Base-by-base conservation (phyloP, 495 filamentous ascomycete genomes). In the Lophiotrema nucula region DNA sequence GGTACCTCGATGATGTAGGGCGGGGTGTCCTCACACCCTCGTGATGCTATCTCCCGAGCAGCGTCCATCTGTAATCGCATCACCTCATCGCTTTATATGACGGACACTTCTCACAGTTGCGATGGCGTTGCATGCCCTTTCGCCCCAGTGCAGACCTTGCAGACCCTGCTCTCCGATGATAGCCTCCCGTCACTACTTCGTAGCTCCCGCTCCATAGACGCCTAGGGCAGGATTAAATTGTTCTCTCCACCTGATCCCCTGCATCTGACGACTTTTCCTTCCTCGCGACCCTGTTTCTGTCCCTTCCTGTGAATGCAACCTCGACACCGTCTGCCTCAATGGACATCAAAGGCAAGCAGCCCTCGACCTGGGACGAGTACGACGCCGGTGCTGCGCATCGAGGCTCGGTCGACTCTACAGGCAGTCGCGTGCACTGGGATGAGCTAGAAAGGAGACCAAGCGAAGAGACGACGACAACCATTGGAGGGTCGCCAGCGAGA, bases 291-390 rank as follows among this genome's bases (percentile, higher is more conserved):
- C 8, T 15, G 31, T 35, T 35, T 15, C 31, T 15, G 8, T 15
- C 31, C 31, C 31, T 35, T 15, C 8, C 8, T 15, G 31, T 15
- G 8, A 35, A 8, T 35, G 31, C 8, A 35, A 35, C 8, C 8
- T 35, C 15, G 8, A 15, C 31, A 35, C 47, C n/a, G 13, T 10
- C 4, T 42, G 16, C 37, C 22, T 21, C 18, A 12, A 65, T 60
- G 62, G 62, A 60, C 43, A 63, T 60, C 43, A 56, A 47, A 42
- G 58, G 64, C 19, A 73, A 69, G 49, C 65, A 60, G 43, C 78
- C 79, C 12, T 69, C 77, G 18, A 81, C 70, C 46, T 83, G 79
- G 80, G 77, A 79, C 63, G 76, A 83, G 25, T 76, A 76, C 52
- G 67, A 74, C 35, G 70, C 70, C 6, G 66, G 58, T 6, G 8